Evolutionary conservation across 768 basidiomycete genomes (phyloP).

Genomic region (Boletus patriciae): DNA sequence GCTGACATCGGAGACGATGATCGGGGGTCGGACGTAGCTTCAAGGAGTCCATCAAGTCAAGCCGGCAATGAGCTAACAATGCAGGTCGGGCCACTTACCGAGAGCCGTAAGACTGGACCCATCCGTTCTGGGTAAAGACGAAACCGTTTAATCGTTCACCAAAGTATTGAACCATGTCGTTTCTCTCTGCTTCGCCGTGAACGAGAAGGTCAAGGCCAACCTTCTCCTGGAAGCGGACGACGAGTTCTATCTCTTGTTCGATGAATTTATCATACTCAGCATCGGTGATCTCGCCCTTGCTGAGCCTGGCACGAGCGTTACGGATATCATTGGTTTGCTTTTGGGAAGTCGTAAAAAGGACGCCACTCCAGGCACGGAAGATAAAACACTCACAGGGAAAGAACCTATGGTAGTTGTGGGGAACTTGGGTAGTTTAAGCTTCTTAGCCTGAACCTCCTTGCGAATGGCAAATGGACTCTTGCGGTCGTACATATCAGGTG

Average conservation of each 20-base stretch:
- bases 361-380: background rate
- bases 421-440: conserved; percentile 92
- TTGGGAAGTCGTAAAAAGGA: conserved; percentile 11
- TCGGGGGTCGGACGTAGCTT: conserved; percentile 96
- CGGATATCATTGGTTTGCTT: conserved; percentile 99
- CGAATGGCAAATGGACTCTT: conserved; percentile 86
- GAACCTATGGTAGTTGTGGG: conserved; percentile 98
- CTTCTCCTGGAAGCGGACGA: conserved; percentile 96
- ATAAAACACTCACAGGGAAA: conserved; percentile 68
- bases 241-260: conserved; percentile 92
- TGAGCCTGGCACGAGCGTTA: conserved; percentile 90
- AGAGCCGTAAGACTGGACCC: conserved; percentile 99
- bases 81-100: conserved; percentile 51
- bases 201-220: conserved; percentile 96
- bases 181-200: conserved; percentile 98
- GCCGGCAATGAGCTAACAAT: conserved; percentile 5
- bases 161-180: conserved; percentile 99
- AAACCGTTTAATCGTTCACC: conserved; percentile 95
- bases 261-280: conserved; percentile 96
- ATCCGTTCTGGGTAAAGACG: conserved; percentile 97
- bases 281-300: conserved; percentile 84
- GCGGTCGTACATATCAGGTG: conserved; percentile 80
- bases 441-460: conserved; percentile 84
- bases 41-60: conserved; percentile 9
- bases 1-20: conserved; percentile 97